A percentile compares a stretch with the other conserved stretches of the same genome.
phyloP scores from a whole-genome alignment of 768 basidiomycete species.

The Tephrocybe sp. region DNA sequence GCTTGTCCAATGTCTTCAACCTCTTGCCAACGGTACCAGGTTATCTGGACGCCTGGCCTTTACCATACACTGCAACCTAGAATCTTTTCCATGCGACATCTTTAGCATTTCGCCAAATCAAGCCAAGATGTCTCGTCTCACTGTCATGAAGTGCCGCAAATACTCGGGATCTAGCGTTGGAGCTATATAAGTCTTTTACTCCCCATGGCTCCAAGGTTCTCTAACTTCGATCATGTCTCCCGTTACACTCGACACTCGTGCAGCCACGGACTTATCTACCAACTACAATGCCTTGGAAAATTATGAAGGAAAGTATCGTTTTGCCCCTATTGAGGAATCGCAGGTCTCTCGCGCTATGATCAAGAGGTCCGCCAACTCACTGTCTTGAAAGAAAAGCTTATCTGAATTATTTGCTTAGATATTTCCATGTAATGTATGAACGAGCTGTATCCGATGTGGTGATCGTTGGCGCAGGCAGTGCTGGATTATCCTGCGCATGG shows the following conservation, averaged over 20 bases:
- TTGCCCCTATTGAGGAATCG: conserved; percentile 75
- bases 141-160: not conserved
- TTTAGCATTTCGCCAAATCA: not conserved
- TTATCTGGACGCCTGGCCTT: no score
- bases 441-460: conserved; percentile 76
- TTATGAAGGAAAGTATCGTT: conserved; percentile 65
- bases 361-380: conserved; percentile 44
- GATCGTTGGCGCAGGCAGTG: conserved; percentile 72
- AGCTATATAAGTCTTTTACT: conserved; percentile 6
- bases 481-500: conserved; percentile 74
- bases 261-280: conserved; percentile 8
- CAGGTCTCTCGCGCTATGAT: conserved; percentile 80
- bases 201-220: not conserved
- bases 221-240: conserved; percentile 12
- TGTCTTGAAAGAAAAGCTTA: not conserved
- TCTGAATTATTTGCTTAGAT: conserved; percentile 36
- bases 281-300: conserved; percentile 46
- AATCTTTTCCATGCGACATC: not conserved
- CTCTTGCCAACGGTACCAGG: no score
- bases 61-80: no score
- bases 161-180: conserved; percentile 5
- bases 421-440: conserved; percentile 75
- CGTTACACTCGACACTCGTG: conserved; percentile 12
- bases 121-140: not conserved
- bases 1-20: no score